Conservation (phyloP, 192 early-diverging fungal species). For the Powellomyces hirtus region DNA sequence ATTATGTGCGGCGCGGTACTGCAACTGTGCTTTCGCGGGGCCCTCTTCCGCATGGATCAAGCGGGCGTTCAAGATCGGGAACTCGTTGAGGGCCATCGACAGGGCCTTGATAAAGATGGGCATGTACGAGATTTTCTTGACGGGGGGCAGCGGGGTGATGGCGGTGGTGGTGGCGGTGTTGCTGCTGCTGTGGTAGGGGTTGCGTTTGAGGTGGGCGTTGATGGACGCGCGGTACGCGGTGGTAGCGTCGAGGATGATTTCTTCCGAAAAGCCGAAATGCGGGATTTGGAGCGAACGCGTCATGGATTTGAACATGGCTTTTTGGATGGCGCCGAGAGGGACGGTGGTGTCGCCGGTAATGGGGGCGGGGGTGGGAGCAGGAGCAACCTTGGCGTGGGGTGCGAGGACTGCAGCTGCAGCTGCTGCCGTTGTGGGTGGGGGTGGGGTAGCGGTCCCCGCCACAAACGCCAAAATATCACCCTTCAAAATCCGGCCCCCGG, state of each 20-base stretch:
- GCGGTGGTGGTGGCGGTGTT: too few relatives aligned
- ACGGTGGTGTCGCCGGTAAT: constrained; percentile 17
- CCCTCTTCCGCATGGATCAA: constrained; percentile 46
- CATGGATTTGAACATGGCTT: constrained; percentile 97
- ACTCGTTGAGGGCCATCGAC: constrained; percentile 74
- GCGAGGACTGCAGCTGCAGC: not conserved
- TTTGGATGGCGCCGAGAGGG: constrained; percentile 83
- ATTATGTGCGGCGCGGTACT: constrained; percentile 80
- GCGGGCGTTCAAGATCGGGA: constrained; percentile 83
- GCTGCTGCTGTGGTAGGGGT: constrained; percentile 30
- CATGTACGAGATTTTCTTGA: constrained; percentile 87
- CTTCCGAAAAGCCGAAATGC: constrained; percentile 93
- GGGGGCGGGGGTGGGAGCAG: not conserved
- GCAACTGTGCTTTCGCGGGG: constrained; percentile 53
- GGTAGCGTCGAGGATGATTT: constrained; percentile 73
- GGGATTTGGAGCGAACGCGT: constrained; percentile 88
- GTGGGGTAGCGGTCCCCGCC: constrained; percentile 19
- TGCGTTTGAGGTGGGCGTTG: constrained; percentile 58
- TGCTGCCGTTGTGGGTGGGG: not conserved
- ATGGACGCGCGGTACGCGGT: constrained; percentile 62
- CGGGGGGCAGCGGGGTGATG: too few relatives aligned
- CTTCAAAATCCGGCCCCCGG: constrained; percentile 83
- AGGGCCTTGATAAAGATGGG: constrained; percentile 94
- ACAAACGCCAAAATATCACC: constrained; percentile 77
- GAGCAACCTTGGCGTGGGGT: not conserved